Conservation (phyloP, 805 yeast species). For the Grigorovia humatica region DNA sequence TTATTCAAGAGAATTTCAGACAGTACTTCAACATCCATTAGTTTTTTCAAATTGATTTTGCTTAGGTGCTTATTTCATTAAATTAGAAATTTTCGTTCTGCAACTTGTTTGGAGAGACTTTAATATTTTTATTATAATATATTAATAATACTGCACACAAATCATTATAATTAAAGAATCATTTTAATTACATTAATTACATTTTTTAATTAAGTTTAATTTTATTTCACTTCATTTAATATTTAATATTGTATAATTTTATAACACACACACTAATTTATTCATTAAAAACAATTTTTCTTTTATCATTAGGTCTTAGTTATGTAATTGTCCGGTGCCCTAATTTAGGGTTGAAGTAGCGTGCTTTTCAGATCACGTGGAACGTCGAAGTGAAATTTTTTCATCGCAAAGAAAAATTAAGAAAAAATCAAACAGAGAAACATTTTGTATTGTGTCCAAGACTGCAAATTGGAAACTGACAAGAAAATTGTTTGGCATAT, state of each 20-base stretch:
- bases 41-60: background rate
- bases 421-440: too few relatives aligned
- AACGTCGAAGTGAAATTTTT: background rate
- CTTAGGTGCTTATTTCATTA: background rate
- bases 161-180: conserved; percentile 6
- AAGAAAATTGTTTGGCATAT: background rate
- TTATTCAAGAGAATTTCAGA: too few relatives aligned
- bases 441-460: too few relatives aligned
- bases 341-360: background rate
- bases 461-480: background rate
- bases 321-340: background rate
- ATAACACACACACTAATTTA: conserved; percentile 11
- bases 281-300: conserved; percentile 7
- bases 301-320: background rate
- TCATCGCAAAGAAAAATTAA: background rate
- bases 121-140: background rate
- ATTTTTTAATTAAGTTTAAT: conserved; percentile 2
- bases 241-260: conserved; percentile 12
- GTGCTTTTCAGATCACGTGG: background rate
- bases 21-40: too few relatives aligned
- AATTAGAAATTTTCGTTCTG: background rate
- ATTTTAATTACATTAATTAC: conserved; percentile 1
- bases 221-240: conserved; percentile 8
- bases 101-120: background rate
- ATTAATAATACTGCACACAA: conserved; percentile 8